Evolutionary conservation across 257 asterid species (phyloP).

Genomic region (Leptodermis oblonga): DNA sequence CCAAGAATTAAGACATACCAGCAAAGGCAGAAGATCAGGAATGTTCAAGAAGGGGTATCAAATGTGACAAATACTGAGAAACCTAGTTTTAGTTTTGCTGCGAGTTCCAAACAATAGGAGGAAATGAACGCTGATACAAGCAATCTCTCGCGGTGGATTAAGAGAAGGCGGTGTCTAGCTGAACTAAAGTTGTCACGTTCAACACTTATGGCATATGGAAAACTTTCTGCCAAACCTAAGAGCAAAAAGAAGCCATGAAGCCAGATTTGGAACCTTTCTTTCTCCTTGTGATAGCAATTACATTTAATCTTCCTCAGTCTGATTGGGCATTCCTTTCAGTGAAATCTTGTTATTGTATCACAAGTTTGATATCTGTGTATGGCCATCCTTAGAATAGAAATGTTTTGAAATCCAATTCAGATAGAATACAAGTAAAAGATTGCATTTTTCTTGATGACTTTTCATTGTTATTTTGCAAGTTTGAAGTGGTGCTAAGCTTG

Average conservation of each 20-base stretch:
- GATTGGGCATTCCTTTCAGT: too few species aligned
- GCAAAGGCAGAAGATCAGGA: slow-evolving; percentile 33
- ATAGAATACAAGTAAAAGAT: too few species aligned
- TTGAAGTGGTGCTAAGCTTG: too few species aligned
- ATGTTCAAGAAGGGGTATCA: slow-evolving; percentile 18
- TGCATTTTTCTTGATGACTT: too few species aligned
- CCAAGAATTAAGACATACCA: slow-evolving; percentile 45
- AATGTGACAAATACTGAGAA: slow-evolving; percentile 14
- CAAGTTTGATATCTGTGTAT: too few species aligned
- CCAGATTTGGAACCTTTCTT: slow-evolving; percentile 9
- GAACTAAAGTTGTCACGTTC: slow-evolving; percentile 41
- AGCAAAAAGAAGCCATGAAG: slow-evolving; percentile 39
- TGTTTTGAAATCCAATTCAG: too few species aligned
- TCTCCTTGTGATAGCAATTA: too few species aligned
- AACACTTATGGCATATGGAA: slow-evolving; percentile 62
- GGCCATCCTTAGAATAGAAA: too few species aligned
- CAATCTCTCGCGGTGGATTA: slow-evolving; percentile 36
- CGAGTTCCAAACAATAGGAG: slow-evolving; percentile 20
- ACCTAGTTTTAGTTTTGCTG: slow-evolving; percentile 20
- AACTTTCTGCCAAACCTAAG: slow-evolving; percentile 41
- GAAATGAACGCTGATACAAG: slow-evolving; percentile 29
- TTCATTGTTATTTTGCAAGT: too few species aligned
- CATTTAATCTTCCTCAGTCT: too few species aligned
- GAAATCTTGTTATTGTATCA: too few species aligned
- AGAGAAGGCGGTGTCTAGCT: slow-evolving; percentile 49